Base-by-base conservation (phyloP, 2,329 filamentous ascomycete genomes). In the Penicillium sp. region DNA sequence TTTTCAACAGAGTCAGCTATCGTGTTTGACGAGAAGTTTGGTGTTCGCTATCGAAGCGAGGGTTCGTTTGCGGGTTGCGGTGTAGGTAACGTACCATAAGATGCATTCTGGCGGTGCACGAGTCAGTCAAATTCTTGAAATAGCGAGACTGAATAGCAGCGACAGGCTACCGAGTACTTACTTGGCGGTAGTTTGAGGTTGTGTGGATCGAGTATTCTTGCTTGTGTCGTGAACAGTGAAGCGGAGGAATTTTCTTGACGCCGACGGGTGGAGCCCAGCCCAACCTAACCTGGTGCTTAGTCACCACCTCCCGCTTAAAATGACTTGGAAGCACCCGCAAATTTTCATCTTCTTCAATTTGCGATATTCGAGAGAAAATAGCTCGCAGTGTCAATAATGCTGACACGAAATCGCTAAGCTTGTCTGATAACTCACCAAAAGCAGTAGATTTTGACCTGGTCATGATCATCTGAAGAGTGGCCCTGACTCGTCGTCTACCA, bases 81-180 rank as follows among this genome's bases (percentile, higher is more conserved):
- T 42, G 45, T 22, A 35, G 61, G 31, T 22, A 54, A 70, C 73
- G 53, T 75, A 76, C 75, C 75, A 76, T 76, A 69, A 76, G 73
- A 76, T 76, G 75, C 75, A 76, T 76, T 57, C 71, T 76, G 57
- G 15, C 34, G 3, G 48, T 3, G 56, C 38, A 25, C 34, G 57
- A 49, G 37, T 69, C 56, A 62, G 64, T 59, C 38, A 47, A 34
- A 20, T 8, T 12, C 31, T 11, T 5, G 43, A 15, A 2, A 43
- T 28, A 15, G 35, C 4, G 17, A 17, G 4, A 15, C 15, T 14
- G 2, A n/a, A n/a, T 8, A 35, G 17, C 22, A 41, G 22, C 39
- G 12, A 35, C 5, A 10, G 39, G 4, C n/a, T 25, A 6, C 31
- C 35, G 20, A 3, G 20, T 15, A 69, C 72, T 73, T 50, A 74